Conservation (phyloP, 192 early-diverging fungal species). For the Backusella macrospora region DNA sequence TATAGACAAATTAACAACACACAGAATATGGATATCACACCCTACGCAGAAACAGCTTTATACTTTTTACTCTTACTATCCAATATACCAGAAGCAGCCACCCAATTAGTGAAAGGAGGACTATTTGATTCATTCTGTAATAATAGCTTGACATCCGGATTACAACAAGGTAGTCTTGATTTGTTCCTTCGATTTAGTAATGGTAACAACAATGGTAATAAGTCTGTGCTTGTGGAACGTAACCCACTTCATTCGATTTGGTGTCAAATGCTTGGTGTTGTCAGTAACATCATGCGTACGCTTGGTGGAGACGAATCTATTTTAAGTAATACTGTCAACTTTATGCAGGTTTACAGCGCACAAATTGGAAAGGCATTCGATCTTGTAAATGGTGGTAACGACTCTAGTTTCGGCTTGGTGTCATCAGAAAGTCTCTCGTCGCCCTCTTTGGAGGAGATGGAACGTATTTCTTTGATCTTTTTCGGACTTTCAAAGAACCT, state of each 20-base stretch:
- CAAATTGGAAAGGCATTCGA: conserved; percentile 48
- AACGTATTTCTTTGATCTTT: conserved; percentile 54
- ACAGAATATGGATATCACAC: conserved; percentile 34
- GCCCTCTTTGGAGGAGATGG: conserved; percentile 53
- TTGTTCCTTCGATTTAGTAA: conserved; percentile 35
- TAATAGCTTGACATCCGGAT: conserved; percentile 42
- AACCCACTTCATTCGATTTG: conserved; percentile 51
- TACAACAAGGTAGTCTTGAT: conserved; percentile 43
- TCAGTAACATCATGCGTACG: conserved; percentile 46
- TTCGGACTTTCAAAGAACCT: conserved; percentile 46
- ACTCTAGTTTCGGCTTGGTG: conserved; percentile 12
- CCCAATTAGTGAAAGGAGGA: conserved; percentile 36
- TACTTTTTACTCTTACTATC: conserved; percentile 47
- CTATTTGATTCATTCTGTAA: conserved; percentile 47
- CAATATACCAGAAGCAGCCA: conserved; percentile 45
- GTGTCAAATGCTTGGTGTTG: conserved; percentile 53
- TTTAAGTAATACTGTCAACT: conserved; percentile 45
- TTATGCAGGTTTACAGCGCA: conserved; percentile 47
- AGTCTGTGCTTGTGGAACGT: conserved; percentile 22
- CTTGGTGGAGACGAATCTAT: conserved; percentile 39
- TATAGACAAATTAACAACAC: background rate
- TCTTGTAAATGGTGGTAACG: conserved; percentile 19
- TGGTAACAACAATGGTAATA: conserved; percentile 34
- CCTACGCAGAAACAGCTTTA: conserved; percentile 49
- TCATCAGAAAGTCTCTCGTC: conserved; percentile 39